Evolutionary conservation across 345 rosid genomes (phyloP).

Genomic region (Populus davidiana): DNA sequence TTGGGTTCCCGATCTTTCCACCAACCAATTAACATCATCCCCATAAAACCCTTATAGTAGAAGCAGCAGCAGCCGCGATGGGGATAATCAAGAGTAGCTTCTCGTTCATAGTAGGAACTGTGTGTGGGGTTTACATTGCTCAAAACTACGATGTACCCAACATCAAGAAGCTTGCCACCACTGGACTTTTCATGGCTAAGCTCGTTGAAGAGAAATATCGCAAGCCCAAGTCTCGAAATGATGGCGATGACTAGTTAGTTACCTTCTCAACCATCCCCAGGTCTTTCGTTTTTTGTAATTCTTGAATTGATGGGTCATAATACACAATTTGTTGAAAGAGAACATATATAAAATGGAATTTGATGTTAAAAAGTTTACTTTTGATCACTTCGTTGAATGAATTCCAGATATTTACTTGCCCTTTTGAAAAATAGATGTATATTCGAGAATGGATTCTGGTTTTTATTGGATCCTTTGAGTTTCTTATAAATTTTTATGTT

Average conservation of each 20-base stretch:
- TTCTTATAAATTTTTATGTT: no score
- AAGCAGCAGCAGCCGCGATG: conserved; percentile 34
- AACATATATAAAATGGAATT: background rate
- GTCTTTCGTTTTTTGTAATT: background rate
- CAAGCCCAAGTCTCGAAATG: conserved; percentile 53
- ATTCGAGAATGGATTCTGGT: no score
- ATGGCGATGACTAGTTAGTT: conserved; percentile 14
- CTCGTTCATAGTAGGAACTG: conserved; percentile 59
- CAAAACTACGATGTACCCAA: conserved; percentile 87
- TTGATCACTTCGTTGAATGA: no score
- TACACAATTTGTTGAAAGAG: background rate
- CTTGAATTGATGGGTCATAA: background rate
- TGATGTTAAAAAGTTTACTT: no score
- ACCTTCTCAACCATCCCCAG: background rate
- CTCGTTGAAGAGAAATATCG: conserved; percentile 60
- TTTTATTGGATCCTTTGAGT: no score
- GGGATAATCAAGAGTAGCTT: conserved; percentile 67
- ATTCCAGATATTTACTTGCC: no score
- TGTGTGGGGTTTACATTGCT: conserved; percentile 70
- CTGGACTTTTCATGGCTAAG: conserved; percentile 52
- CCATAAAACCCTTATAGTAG: no score
- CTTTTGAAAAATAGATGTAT: no score
- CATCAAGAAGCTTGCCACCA: conserved; percentile 53
- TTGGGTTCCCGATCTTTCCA: no score
- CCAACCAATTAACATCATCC: no score